Conservation (phyloP, 192 early-diverging fungal species). For the Oehlia diaphana region DNA sequence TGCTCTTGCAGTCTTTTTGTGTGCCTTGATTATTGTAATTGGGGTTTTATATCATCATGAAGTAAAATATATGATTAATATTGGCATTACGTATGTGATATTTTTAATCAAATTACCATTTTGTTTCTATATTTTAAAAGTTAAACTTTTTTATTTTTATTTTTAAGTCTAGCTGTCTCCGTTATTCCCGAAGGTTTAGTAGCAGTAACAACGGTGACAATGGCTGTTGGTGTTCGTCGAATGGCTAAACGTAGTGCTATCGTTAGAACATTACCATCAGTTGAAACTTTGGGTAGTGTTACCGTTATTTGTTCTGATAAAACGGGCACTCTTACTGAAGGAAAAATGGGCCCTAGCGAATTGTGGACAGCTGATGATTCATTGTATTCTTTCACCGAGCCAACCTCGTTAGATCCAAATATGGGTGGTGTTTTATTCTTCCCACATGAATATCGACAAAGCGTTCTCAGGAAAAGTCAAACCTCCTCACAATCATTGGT, state of each 20-base stretch:
- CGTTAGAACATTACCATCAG: slow-evolving; percentile 87
- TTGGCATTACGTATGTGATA: slow-evolving; percentile 70
- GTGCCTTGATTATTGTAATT: slow-evolving; percentile 82
- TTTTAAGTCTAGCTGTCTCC: slow-evolving; percentile 81
- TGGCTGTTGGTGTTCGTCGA: slow-evolving; percentile 93
- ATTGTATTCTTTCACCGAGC: slow-evolving; percentile 64
- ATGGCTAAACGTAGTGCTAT: slow-evolving; percentile 91
- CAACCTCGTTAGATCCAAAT: slow-evolving; percentile 53
- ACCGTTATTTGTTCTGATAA: slow-evolving; percentile 99
- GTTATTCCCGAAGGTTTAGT: slow-evolving; percentile 98
- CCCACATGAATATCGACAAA: slow-evolving; percentile 8
- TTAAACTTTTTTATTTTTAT: not conserved
- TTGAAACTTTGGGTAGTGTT: slow-evolving; percentile 94
- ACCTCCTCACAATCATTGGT: not conserved
- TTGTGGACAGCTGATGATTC: slow-evolving; percentile 78
- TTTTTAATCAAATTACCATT: not conserved
- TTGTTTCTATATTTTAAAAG: not conserved
- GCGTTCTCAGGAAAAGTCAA: not conserved
- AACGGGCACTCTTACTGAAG: slow-evolving; percentile 95
- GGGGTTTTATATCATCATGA: slow-evolving; percentile 69
- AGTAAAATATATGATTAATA: slow-evolving; percentile 71
- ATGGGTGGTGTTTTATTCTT: slow-evolving; percentile 43
- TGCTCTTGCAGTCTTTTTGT: slow-evolving; percentile 75
- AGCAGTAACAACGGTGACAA: slow-evolving; percentile 95
- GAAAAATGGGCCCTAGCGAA: slow-evolving; percentile 90